Conservation (phyloP, 2,329 filamentous ascomycete species). For the Fusarium compactum region DNA sequence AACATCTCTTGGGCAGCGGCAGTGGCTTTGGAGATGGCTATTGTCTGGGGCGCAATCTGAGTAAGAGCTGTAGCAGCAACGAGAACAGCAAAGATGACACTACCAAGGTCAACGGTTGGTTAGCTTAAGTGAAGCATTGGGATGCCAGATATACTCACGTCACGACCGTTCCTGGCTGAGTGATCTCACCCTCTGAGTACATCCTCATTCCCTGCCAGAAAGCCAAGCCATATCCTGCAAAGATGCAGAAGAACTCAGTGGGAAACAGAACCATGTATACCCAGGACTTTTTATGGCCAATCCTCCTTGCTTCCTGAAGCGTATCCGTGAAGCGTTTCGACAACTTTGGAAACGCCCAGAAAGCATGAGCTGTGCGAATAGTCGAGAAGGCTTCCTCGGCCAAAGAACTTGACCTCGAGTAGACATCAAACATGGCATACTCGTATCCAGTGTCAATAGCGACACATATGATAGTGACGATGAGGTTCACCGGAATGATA, state of each 20-base stretch:
- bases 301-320: constrained; percentile 54
- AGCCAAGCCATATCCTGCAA: constrained; percentile 60
- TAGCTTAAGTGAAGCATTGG: not conserved
- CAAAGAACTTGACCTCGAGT: constrained; percentile 57
- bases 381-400: constrained; percentile 64
- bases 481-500: constrained; percentile 59
- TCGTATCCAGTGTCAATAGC: constrained; percentile 58
- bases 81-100: constrained; percentile 61
- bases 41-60: constrained; percentile 60
- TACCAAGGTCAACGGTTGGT: constrained; percentile 31
- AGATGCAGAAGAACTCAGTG: constrained; percentile 61
- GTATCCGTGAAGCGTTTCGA: constrained; percentile 56
- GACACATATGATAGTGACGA: constrained; percentile 55
- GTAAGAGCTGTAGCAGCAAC: constrained; percentile 61
- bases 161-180: constrained; percentile 59
- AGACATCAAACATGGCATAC: constrained; percentile 58
- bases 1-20: constrained; percentile 62
- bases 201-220: constrained; percentile 66
- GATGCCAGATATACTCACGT: constrained; percentile 51
- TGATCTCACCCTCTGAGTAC: constrained; percentile 59
- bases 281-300: constrained; percentile 59
- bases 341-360: constrained; percentile 61
- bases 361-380: constrained; percentile 63
- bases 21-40: constrained; percentile 60
- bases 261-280: constrained; percentile 59